Percentiles rank a stretch among this genome's conserved stretches.
Evolutionary conservation across 345 rosid species (phyloP).

Genomic region (Stellera chamaejasme): DNA sequence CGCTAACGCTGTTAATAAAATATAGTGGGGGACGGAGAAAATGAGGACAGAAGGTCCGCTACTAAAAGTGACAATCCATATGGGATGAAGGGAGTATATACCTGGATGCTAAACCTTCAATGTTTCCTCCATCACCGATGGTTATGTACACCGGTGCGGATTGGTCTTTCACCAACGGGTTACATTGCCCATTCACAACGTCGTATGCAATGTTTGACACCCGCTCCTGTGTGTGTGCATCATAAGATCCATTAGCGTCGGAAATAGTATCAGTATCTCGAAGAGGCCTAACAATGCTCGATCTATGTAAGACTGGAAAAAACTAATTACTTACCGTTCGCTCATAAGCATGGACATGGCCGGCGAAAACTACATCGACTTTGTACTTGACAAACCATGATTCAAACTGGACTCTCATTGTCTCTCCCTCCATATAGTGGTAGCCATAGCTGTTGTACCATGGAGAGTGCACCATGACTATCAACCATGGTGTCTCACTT

Average conservation of each 20-base stretch:
- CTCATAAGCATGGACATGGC: slow-evolving; percentile 47
- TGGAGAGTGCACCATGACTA: slow-evolving; percentile 19
- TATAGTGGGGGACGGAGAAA: no score
- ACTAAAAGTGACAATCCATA: no score
- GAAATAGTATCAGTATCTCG: no score
- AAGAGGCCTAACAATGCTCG: no score
- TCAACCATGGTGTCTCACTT: slow-evolving; percentile 27
- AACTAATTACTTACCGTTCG: slow-evolving; percentile 20
- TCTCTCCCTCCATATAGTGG: slow-evolving; percentile 48
- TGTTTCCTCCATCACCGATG: slow-evolving; percentile 10
- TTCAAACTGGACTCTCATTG: slow-evolving; percentile 40
- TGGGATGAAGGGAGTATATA: background rate
- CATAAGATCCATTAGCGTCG: no score
- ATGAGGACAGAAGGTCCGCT: no score
- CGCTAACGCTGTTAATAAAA: background rate
- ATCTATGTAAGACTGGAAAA: no score
- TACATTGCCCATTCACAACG: slow-evolving; percentile 5
- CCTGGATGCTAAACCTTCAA: slow-evolving; percentile 1
- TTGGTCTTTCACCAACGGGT: background rate
- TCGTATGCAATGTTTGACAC: slow-evolving; percentile 13
- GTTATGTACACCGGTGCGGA: slow-evolving; percentile 14
- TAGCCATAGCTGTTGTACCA: slow-evolving; percentile 30
- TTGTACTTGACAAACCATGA: slow-evolving; percentile 36
- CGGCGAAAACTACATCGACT: slow-evolving; percentile 42
- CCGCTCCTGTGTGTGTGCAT: background rate